Conservation (phyloP, 345 rosid genomes). For the Euphorbia lathyris region DNA sequence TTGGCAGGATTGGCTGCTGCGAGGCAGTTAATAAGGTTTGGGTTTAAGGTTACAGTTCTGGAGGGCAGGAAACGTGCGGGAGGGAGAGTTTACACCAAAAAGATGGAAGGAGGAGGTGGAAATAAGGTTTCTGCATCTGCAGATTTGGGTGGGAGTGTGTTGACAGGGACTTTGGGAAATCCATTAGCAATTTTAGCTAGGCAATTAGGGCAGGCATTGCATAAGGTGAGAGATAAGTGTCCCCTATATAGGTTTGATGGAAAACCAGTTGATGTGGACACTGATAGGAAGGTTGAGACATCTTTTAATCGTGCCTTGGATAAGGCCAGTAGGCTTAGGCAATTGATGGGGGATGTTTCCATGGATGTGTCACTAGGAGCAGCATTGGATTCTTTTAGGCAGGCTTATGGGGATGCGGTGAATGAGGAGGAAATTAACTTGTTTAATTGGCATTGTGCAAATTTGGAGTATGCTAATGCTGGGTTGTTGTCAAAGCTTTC, state of each 20-base stretch:
- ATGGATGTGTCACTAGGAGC: constrained; percentile 90
- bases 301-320: constrained; percentile 83
- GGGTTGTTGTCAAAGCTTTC: constrained; percentile 90
- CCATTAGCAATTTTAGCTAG: constrained; percentile 85
- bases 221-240: constrained; percentile 92
- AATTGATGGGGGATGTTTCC: constrained; percentile 91
- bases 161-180: constrained; percentile 92
- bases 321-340: constrained; percentile 84
- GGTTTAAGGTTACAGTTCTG: constrained; percentile 81
- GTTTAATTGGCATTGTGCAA: constrained; percentile 96
- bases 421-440: constrained; percentile 70
- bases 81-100: constrained; percentile 92
- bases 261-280: constrained; percentile 63
- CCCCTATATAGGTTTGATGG: constrained; percentile 83
- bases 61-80: constrained; percentile 99
- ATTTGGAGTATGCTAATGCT: constrained; percentile 95
- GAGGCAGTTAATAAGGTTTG: constrained; percentile 79
- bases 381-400: constrained; percentile 83
- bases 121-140: constrained; percentile 68
- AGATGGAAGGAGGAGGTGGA: constrained; percentile 74
- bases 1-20: constrained; percentile 89
- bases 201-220: constrained; percentile 68
- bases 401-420: constrained; percentile 57
- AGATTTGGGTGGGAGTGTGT: constrained; percentile 95
- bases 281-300: constrained; percentile 80